A percentile compares a stretch with the other conserved stretches of the same genome.
Conservation (phyloP, 345 rosid genomes). For the Pistacia atlantica region DNA sequence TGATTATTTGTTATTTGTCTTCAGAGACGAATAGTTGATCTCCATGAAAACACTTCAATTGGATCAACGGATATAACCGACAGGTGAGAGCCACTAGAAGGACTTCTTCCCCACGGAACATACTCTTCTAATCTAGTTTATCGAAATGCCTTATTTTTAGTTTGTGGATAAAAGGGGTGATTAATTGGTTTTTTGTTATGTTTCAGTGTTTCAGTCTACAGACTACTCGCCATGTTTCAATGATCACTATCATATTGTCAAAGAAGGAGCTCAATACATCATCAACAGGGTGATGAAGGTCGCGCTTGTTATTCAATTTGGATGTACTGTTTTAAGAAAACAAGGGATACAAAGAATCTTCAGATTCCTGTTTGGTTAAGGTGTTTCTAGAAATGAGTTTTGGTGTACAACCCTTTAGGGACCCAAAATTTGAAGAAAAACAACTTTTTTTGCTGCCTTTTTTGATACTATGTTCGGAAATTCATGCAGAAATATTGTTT, state of each 20-base stretch:
- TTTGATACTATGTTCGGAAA: too few species aligned
- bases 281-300: conserved; percentile 33
- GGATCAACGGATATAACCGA: conserved; percentile 88
- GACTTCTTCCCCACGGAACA: conserved; percentile 66
- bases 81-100: conserved; percentile 86
- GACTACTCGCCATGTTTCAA: conserved; percentile 36
- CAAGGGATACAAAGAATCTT: neutral
- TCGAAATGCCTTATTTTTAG: neutral
- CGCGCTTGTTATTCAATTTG: neutral
- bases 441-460: neutral
- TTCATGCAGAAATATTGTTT: neutral
- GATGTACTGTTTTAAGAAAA: neutral
- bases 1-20: neutral
- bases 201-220: conserved; percentile 21
- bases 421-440: too few species aligned
- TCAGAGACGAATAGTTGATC: conserved; percentile 85
- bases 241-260: conserved; percentile 34
- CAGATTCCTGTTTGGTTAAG: neutral
- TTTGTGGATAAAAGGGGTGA: neutral
- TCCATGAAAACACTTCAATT: conserved; percentile 70
- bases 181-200: conserved; percentile 15
- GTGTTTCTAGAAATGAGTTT: too few species aligned
- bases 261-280: conserved; percentile 35
- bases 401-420: too few species aligned
- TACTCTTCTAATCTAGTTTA: conserved; percentile 1